Base-by-base conservation (phyloP, 2,329 filamentous ascomycete genomes). In the Chaetomiaceae sp. region DNA sequence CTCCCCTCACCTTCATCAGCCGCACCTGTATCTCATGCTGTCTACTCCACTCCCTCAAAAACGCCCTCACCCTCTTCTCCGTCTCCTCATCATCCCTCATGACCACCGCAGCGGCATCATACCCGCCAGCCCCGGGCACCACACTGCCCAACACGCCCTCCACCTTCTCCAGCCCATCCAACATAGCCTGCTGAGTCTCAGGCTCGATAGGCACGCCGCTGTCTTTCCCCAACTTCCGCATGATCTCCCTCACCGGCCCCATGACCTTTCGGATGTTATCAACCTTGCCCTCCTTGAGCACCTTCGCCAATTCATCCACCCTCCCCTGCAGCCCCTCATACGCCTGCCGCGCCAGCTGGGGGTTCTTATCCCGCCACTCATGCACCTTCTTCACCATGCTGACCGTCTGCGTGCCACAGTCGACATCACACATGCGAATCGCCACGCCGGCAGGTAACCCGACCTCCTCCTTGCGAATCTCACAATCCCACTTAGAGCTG, bases 361-460 rank as follows among this genome's bases (percentile, higher is more conserved):
- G 72, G 19, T 89, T 82, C 44, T 79, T 71, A 46, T 81, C 80
- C 47, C 88, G 78, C 94, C 94, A 99, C 29, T 81, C 80, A 3
- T 97, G 77, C 14, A 99, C 89, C 66, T 89, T 82, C 73, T 92
- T 95, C 34, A 96, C 94, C 94, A 99, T 97, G 14, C 90, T 82
- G 0, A 95, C 91, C 7, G 92, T 97, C 74, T 95, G 83, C 45
- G 87, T 92, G 29, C 94, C 94, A 66, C 91, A 96, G 68, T 95
- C 89, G 6, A 99, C 94, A 66, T 99, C 94, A 66, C 91, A 96
- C 86, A 99, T 94, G 56, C 95, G 82, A 61, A 97, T 76, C 22
- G 87, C 81, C 61, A 95, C 74, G 0, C 89, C 89, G 1, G 69
- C 64, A 0, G 92, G 91, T 54, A 97, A 4, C 4, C 54, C 47